phyloP scores from a whole-genome alignment of 2,329 filamentous ascomycete genomes.

The Trichoderma cornu-damae region DNA sequence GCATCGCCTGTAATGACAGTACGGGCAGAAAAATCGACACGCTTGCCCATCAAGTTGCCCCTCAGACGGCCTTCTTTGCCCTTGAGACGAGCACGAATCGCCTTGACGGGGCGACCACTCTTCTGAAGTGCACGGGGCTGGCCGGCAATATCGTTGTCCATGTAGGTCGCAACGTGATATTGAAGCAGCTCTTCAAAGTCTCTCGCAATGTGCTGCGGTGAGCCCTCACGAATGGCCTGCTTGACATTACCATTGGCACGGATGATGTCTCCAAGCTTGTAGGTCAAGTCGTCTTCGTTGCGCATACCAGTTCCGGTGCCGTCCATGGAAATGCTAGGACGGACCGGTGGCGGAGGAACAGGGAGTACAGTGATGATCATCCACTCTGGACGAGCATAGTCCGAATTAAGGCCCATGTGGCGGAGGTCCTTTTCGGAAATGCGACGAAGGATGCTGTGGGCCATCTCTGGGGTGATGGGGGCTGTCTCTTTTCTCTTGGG shows the following conservation, averaged over 20 bases:
- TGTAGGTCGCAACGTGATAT: conserved; percentile 97
- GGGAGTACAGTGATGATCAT: conserved; percentile 95
- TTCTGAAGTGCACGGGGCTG: conserved; percentile 94
- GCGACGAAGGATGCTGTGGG: conserved; percentile 78
- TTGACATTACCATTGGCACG: conserved; percentile 94
- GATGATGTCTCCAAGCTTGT: conserved; percentile 98
- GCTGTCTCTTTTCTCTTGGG: conserved; percentile 71
- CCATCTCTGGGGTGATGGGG: conserved; percentile 75
- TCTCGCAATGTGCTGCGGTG: conserved; percentile 80
- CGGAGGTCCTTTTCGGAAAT: conserved; percentile 76
- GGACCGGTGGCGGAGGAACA: conserved; percentile 90
- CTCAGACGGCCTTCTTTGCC: conserved; percentile 97
- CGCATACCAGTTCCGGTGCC: conserved; percentile 87
- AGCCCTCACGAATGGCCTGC: conserved; percentile 84
- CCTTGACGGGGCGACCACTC: conserved; percentile 92
- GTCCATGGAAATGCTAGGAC: conserved; percentile 95
- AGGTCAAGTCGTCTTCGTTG: conserved; percentile 98
- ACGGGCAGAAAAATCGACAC: conserved; percentile 98
- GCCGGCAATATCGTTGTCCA: conserved; percentile 99
- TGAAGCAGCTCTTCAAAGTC: conserved; percentile 92
- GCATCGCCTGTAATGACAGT: conserved; percentile 99
- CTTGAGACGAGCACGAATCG: conserved; percentile 94
- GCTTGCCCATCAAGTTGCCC: conserved; percentile 99
- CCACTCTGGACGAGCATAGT: conserved; percentile 96
- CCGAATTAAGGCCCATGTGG: conserved; percentile 85